These are phyloP conservation scores for Dactylonectria macrodidyma DNA, from an alignment of 2,329 filamentous ascomycete species.

Conservation along the genomic window DNA sequence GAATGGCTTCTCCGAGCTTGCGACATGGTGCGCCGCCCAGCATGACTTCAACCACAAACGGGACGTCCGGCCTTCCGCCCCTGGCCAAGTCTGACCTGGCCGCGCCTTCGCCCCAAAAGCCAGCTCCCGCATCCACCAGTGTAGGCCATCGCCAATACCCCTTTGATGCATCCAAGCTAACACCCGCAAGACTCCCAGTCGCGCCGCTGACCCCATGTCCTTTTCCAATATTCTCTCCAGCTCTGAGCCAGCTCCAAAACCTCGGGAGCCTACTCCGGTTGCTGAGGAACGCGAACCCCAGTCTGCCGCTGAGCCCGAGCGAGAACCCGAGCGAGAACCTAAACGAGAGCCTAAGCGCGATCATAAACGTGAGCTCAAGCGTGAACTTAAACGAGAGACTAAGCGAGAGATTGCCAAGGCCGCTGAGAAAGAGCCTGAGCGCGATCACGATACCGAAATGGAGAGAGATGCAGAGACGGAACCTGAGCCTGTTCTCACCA, in stretches of 20 bases:
- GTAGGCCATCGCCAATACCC: constrained; percentile 48
- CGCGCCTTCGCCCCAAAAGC: constrained; percentile 57
- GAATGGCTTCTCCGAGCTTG: constrained; percentile 64
- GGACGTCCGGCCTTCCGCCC: constrained; percentile 54
- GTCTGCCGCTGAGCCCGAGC: constrained; percentile 39
- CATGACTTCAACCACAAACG: constrained; percentile 58
- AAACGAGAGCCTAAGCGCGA: constrained; percentile 31
- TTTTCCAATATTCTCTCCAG: constrained; percentile 95
- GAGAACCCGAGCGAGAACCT: constrained; percentile 51
- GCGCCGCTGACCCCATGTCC: constrained; percentile 90
- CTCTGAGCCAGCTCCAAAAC: constrained; percentile 75
- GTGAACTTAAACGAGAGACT: constrained; percentile 38
- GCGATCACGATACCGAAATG: constrained; percentile 49
- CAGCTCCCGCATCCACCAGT: constrained; percentile 54
- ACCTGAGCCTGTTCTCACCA: constrained; percentile 46
- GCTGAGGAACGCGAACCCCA: constrained; percentile 47
- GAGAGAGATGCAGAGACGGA: constrained; percentile 56
- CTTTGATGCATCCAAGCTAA: constrained; percentile 33
- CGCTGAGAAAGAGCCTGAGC: constrained; percentile 43
- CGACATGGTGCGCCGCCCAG: constrained; percentile 60
- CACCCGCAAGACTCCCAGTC: constrained; percentile 73
- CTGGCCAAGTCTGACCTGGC: constrained; percentile 58
- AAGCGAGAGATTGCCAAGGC: constrained; percentile 44
- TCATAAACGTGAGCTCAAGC: constrained; percentile 42
- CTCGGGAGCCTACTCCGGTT: constrained; percentile 63